Evolutionary conservation across 805 yeast species (phyloP).

Genomic region (Wilhelminamyces savonicus): DNA sequence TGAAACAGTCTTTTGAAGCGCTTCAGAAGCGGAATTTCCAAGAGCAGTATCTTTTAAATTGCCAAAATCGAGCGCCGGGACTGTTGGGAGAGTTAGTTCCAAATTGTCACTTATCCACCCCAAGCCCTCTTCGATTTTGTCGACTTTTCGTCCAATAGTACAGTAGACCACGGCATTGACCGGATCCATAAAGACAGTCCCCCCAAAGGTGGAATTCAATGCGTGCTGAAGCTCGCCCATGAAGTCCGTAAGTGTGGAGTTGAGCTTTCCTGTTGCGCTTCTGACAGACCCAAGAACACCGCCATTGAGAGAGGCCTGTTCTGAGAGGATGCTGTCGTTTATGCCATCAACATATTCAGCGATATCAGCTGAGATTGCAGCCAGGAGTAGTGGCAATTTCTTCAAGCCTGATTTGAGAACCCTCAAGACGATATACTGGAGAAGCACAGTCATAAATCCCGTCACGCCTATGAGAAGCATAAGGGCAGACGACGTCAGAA

Average conservation of each 20-base stretch:
- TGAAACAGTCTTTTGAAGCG: constrained; percentile 20
- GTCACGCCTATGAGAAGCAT: constrained; percentile 48
- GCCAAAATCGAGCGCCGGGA: neutral
- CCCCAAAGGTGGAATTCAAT: constrained; percentile 54
- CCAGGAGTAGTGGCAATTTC: constrained; percentile 6
- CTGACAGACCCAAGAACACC: constrained; percentile 63
- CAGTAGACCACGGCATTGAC: constrained; percentile 69
- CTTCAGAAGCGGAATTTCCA: constrained; percentile 52
- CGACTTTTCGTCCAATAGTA: constrained; percentile 68
- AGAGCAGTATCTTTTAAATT: no score
- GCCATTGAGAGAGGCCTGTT: constrained; percentile 52
- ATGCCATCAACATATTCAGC: constrained; percentile 23
- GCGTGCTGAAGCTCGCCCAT: constrained; percentile 53
- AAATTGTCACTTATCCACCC: constrained; percentile 72
- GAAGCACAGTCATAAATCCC: constrained; percentile 47
- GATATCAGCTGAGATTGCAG: no score
- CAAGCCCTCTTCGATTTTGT: constrained; percentile 60
- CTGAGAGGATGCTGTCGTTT: constrained; percentile 43
- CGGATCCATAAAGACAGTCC: constrained; percentile 60
- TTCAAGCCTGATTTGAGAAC: constrained; percentile 1
- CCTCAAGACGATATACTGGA: constrained; percentile 45
- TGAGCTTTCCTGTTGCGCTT: constrained; percentile 50
- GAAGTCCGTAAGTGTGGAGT: constrained; percentile 54
- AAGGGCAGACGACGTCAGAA: constrained; percentile 46
- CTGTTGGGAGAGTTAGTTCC: constrained; percentile 3